Evolutionary conservation across 305 asterid species (phyloP).

Genomic region (Fraxinus sp.): DNA sequence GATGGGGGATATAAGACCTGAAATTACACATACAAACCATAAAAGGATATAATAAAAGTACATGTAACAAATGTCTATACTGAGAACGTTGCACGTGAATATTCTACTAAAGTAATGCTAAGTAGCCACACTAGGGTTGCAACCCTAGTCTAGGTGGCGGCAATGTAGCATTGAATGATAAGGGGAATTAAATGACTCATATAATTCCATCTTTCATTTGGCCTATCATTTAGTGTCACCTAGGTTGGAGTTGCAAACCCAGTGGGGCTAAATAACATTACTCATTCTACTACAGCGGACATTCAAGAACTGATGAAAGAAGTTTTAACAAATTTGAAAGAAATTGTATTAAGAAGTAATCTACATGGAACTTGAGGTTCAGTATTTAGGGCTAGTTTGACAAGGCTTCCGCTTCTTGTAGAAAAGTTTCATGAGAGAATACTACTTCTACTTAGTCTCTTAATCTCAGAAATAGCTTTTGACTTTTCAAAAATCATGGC

Average conservation of each 20-base stretch:
- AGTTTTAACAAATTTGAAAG: neutral
- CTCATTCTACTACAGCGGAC: neutral
- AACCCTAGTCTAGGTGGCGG: too few relatives aligned
- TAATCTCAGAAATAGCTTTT: neutral
- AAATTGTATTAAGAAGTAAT: neutral
- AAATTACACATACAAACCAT: neutral
- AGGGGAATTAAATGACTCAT: too few relatives aligned
- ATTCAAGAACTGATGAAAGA: neutral
- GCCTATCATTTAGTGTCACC: too few relatives aligned
- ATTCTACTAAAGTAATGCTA: neutral
- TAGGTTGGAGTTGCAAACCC: too few relatives aligned
- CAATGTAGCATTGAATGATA: too few relatives aligned
- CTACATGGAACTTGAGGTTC: neutral
- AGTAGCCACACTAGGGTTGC: too few relatives aligned
- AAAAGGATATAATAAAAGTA: neutral
- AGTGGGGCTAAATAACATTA: too few relatives aligned
- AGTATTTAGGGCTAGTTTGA: neutral
- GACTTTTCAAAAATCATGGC: neutral
- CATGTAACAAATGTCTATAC: neutral
- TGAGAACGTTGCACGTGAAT: neutral
- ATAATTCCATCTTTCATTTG: too few relatives aligned
- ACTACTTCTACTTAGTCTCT: too few relatives aligned
- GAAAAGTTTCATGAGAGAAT: too few relatives aligned
- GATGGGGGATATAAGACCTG: neutral
- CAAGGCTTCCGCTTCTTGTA: too few relatives aligned